Percentiles rank a stretch among this genome's conserved stretches.
These are phyloP conservation scores for Pseudognaphalium luteoalbum DNA, from an alignment of 129 eudicot genomes.

Conservation along the genomic window DNA sequence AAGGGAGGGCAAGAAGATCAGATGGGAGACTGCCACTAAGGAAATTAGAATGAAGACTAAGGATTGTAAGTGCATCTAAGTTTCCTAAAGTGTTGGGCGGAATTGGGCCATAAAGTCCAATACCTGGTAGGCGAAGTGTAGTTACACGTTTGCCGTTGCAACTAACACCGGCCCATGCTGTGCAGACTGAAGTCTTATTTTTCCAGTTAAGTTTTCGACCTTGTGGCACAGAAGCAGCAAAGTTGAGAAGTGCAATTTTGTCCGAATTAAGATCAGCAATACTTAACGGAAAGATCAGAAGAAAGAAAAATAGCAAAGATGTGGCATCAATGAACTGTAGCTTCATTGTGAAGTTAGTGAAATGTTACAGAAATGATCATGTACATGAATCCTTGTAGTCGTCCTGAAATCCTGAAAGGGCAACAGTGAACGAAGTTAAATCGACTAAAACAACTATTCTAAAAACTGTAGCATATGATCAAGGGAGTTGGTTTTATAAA, in stretches of 20 bases:
- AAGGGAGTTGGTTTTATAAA: conserved; percentile 8
- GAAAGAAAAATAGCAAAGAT: conserved; percentile 25
- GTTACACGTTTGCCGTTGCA: conserved; percentile 59
- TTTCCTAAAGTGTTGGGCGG: conserved; percentile 73
- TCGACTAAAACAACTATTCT: too few species aligned
- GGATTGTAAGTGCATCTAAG: conserved; percentile 56
- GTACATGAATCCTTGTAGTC: conserved; percentile 8
- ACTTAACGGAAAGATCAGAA: conserved; percentile 21
- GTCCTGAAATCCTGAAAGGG: conserved; percentile 20
- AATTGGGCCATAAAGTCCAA: conserved; percentile 68
- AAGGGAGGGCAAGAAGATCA: conserved; percentile 73
- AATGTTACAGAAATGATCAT: conserved; percentile 13
- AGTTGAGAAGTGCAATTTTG: conserved; percentile 65
- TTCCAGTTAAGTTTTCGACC: conserved; percentile 73
- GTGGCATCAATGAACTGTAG: neutral
- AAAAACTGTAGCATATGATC: neutral
- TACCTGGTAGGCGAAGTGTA: conserved; percentile 64
- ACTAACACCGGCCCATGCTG: conserved; percentile 71
- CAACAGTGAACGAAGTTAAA: neutral
- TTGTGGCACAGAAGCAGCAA: conserved; percentile 63
- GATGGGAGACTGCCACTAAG: conserved; percentile 74
- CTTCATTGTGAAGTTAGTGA: conserved; percentile 33
- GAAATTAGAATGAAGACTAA: conserved; percentile 74
- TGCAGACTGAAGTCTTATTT: conserved; percentile 49
- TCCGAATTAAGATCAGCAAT: conserved; percentile 64